Conservation (phyloP, 2,329 filamentous ascomycete genomes). For the Cordyceps javanica region DNA sequence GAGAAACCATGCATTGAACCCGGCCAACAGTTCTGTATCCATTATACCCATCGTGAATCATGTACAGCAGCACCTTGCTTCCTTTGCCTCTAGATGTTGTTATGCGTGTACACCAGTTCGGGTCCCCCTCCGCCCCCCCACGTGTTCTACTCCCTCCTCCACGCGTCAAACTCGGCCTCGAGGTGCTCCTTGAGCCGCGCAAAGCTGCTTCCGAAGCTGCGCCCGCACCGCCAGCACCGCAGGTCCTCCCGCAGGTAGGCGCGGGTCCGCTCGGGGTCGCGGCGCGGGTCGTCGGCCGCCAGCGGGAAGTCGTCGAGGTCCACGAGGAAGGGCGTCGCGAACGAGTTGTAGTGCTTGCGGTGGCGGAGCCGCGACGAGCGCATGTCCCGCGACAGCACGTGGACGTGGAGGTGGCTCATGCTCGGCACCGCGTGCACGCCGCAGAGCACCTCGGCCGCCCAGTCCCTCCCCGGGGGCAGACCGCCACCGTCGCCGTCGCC, state of each 20-base stretch:
- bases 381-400: slow-evolving; percentile 78
- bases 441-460: slow-evolving; percentile 64
- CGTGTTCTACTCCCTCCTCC: slow-evolving; percentile 56
- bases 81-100: too few species aligned
- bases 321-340: slow-evolving; percentile 80
- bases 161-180: slow-evolving; percentile 64
- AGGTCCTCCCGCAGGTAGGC: slow-evolving; percentile 61
- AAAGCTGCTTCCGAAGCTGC: slow-evolving; percentile 69
- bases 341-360: slow-evolving; percentile 87
- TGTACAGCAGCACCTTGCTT: too few species aligned
- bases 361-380: slow-evolving; percentile 66
- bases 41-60: neutral
- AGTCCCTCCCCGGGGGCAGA: slow-evolving; percentile 70
- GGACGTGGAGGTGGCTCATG: slow-evolving; percentile 89
- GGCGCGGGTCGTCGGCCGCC: slow-evolving; percentile 54
- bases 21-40: neutral
- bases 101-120: too few species aligned
- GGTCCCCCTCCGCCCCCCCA: too few species aligned
- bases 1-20: neutral
- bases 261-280: slow-evolving; percentile 47
- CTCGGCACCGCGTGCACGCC: slow-evolving; percentile 84
- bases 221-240: slow-evolving; percentile 77
- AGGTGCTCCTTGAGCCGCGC: slow-evolving; percentile 69
- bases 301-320: slow-evolving; percentile 75
- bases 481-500: neutral